Evolutionary conservation across 2,329 filamentous ascomycete species (phyloP).

Genomic region (Cercospora sp.): DNA sequence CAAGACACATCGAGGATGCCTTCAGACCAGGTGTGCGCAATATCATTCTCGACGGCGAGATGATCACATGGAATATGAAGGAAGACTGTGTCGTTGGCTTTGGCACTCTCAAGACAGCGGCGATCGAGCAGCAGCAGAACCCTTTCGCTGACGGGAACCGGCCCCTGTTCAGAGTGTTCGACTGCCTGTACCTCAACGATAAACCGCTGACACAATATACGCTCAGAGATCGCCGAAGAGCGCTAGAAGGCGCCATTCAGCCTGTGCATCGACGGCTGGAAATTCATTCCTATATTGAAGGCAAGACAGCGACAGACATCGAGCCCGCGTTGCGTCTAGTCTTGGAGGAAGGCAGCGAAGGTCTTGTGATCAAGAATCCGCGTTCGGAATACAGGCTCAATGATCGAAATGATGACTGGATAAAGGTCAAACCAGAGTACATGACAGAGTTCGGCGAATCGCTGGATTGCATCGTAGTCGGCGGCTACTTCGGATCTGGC

Average conservation of each 20-base stretch:
- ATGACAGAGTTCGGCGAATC: constrained; percentile 96
- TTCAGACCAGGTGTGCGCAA: constrained; percentile 78
- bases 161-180: constrained; percentile 83
- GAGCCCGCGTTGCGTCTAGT: constrained; percentile 78
- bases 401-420: constrained; percentile 91
- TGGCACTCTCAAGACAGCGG: constrained; percentile 89
- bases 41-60: constrained; percentile 92
- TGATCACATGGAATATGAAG: constrained; percentile 96
- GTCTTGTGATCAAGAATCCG: constrained; percentile 91
- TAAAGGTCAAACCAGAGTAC: constrained; percentile 98
- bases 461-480: constrained; percentile 84
- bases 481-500: constrained; percentile 89
- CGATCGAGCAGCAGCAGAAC: constrained; percentile 74
- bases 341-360: constrained; percentile 83
- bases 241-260: constrained; percentile 69
- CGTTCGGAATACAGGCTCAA: constrained; percentile 82
- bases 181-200: constrained; percentile 86
- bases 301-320: constrained; percentile 68
- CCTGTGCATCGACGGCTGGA: constrained; percentile 76
- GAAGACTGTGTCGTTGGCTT: constrained; percentile 84
- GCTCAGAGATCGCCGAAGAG: constrained; percentile 74
- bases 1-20: constrained; percentile 72
- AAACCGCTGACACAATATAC: constrained; percentile 77
- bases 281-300: constrained; percentile 70
- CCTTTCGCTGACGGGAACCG: constrained; percentile 65